Evolutionary conservation across 768 basidiomycete species (phyloP), one percentile per base, ranked within the genome.

Genomic region (Mycena maculata): DNA sequence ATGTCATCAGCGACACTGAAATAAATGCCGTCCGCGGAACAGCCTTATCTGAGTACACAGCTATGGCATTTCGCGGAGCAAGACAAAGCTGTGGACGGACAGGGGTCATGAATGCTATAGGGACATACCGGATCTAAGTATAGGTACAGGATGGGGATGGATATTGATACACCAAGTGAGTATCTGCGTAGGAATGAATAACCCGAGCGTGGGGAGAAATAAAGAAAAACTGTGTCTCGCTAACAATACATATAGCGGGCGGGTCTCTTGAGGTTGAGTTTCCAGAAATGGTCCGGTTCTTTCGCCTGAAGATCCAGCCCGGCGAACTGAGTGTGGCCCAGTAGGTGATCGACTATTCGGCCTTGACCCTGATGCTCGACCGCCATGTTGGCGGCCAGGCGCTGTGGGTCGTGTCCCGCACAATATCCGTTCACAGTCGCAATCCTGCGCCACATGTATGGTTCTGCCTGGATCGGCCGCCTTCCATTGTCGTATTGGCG

Each of bases 341-440:
- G 52, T 8, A 67, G 30, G 13, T 20, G 42, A 23, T 67, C 65
- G 22, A 67, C 65, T 1, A 56, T 16, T 2, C 65, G 49, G 7
- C 33, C 42, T 6, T 18, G 23, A 9, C 36, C 53, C 11, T 47
- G 16, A 12, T 38, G n/a, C 36, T 67, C 65, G 8, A 22, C 44
- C 9, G n/a, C 45, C 8, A 61, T 39, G 18, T 22, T 38, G 11
- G 15, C 20, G 18, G 22, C 20, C 27, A 49, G n/a, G 2, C 27
- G 15, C 2, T 13, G 36, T 31, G 7, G 2, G 22, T 23, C 25
- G 6, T 53, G 58, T 11, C 31, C 45, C 2, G 28, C 30, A 36
- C 52, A 60, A 20, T 54, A 67, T 6, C 36, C 53, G 36, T 67
- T 67, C 13, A 67, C 65, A 2, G 65, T 67, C 3, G 12, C 49